Evolutionary conservation across 2,329 filamentous ascomycete genomes (phyloP), one percentile per base, ranked within the genome.

Genomic region (Sporothrix euskadiensis): DNA sequence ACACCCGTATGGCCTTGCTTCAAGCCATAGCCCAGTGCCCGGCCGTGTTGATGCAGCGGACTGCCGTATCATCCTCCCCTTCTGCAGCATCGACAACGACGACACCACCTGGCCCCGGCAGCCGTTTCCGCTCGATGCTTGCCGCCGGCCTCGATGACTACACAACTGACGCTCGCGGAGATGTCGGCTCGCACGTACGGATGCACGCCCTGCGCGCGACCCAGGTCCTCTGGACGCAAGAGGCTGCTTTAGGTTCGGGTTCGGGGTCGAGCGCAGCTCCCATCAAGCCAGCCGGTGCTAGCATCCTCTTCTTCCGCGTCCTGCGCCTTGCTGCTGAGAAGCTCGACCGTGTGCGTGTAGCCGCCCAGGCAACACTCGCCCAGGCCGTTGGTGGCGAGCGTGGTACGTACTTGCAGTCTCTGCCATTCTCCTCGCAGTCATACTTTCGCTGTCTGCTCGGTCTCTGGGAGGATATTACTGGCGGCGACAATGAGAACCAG

Each of bases 151-250:
- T 99, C 39, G 91, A 95, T 76, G 94, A 99, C 80, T 98, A 98
- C 79, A 97, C 93, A 0, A 94, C 93, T 3, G 95, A 93, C 76
- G 91, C 94, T 16, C 87, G 94, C 73, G 96, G 96, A 19, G 96
- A 99, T 79, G 88, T 98, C 68, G 96, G 96, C 5, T 97, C 94
- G 0, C 88, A 94, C 71, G 92, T 97, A 4, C 88, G 96, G 3
- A 84, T 95, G 5, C 91, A 94, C 80, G 94, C 93, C 32, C 86
- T 98, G 14, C 87, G 91, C 80, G 94, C 93, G 19, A 88, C 95
- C 0, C 88, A 88, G 74, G 89, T 89, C 2, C 84, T 94, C 1
- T 89, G 87, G 82, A 47, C 68, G 59, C 35, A 69, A n/a, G 57
- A 73, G 14, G 61, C 69, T 2, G 71, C 61, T 16, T 30, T 44